These are phyloP conservation scores for Triticum timopheevii DNA, from an alignment of 176 grass and related monocot genomes.

Conservation along the genomic window DNA sequence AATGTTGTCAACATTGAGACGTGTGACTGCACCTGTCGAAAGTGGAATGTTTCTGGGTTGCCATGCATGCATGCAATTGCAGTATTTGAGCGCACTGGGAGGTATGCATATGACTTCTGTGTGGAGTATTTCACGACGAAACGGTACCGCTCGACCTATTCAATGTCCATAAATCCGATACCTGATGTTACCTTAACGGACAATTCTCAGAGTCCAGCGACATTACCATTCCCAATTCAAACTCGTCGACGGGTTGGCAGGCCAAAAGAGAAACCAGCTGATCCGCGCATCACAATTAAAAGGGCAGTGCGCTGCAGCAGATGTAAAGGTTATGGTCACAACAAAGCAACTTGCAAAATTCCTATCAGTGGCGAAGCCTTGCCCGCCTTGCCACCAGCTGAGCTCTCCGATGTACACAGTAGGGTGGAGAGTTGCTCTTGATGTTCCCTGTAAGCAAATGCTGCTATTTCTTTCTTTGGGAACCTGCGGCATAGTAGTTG, in stretches of 20 bases:
- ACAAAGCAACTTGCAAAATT: conserved; percentile 90
- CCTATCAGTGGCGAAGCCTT: conserved; percentile 39
- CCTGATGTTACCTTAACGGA: conserved; percentile 60
- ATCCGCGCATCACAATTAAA: conserved; percentile 81
- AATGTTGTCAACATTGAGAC: conserved; percentile 67
- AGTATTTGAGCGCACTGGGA: conserved; percentile 56
- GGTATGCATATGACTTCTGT: conserved; percentile 76
- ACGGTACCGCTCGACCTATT: conserved; percentile 66
- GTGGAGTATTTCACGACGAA: conserved; percentile 68
- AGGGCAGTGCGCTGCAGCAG: conserved; percentile 75
- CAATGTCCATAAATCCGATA: conserved; percentile 80
- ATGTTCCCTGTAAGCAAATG: conserved; percentile 7
- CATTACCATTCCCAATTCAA: conserved; percentile 42
- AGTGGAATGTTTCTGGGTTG: conserved; percentile 73
- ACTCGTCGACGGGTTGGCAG: conserved; percentile 74
- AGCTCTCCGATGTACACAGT: conserved; percentile 38
- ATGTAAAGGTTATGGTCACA: conserved; percentile 84
- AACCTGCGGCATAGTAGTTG: conserved; percentile 24
- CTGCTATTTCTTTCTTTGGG: conserved; percentile 18
- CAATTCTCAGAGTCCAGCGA: conserved; percentile 43
- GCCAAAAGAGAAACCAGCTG: conserved; percentile 83
- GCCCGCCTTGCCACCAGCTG: neutral
- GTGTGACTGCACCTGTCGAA: conserved; percentile 78
- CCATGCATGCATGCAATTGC: conserved; percentile 90
- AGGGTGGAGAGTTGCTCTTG: conserved; percentile 2